Evolutionary conservation across 768 basidiomycete genomes (phyloP).

Genomic region (Psilocybe cubensis): DNA sequence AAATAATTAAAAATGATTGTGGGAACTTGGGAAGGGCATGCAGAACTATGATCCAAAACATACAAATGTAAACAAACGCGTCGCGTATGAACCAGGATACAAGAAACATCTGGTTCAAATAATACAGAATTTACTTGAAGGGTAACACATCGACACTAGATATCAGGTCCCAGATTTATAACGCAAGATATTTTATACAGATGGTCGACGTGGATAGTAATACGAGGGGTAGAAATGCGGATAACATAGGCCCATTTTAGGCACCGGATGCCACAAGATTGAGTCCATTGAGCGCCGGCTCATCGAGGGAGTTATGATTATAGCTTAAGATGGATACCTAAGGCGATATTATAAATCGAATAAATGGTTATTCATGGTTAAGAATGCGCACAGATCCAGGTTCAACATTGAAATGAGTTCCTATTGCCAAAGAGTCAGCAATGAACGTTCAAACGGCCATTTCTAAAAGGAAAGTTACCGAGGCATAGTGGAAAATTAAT

Average conservation of each 20-base stretch:
- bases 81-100: too few relatives aligned
- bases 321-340: constrained; percentile 84
- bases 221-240: too few relatives aligned
- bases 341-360: background rate
- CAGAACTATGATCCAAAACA: constrained; percentile 10
- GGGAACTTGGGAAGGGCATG: constrained; percentile 28
- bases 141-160: too few relatives aligned
- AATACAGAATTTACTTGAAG: background rate
- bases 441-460: background rate
- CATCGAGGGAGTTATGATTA: constrained; percentile 77
- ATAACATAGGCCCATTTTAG: too few relatives aligned
- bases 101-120: background rate
- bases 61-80: constrained; percentile 36
- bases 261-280: constrained; percentile 58
- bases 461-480: constrained; percentile 24
- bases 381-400: constrained; percentile 67
- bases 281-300: constrained; percentile 77
- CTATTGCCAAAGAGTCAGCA: constrained; percentile 34
- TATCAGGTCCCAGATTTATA: too few relatives aligned
- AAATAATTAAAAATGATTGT: constrained; percentile 25
- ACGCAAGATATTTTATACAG: too few relatives aligned
- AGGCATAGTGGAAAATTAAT: constrained; percentile 29
- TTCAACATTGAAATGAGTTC: constrained; percentile 83
- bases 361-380: background rate
- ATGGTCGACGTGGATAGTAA: too few relatives aligned